Conservation (phyloP, 1,284 basidiomycete species). For the Papiliotrema nemorosa region DNA sequence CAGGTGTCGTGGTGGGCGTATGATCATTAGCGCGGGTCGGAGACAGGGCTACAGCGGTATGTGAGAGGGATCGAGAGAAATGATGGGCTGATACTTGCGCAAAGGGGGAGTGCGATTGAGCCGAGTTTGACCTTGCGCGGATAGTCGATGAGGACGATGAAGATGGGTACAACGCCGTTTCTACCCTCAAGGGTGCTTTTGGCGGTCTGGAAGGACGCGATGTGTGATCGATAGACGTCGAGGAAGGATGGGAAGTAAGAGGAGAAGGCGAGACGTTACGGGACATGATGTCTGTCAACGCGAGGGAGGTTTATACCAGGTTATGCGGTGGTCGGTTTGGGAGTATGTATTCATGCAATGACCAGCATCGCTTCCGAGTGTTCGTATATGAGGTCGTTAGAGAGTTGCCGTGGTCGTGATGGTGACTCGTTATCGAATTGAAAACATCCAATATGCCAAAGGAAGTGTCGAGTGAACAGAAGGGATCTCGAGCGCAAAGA, state of each 20-base stretch:
- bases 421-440: too few relatives aligned
- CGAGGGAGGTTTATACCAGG: not conserved
- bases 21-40: too few relatives aligned
- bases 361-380: too few relatives aligned
- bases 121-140: conserved; percentile 11
- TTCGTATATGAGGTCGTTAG: too few relatives aligned
- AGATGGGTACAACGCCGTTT: conserved; percentile 4
- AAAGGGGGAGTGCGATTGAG: conserved; percentile 1
- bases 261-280: conserved; percentile 8
- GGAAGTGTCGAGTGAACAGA: too few relatives aligned
- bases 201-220: conserved; percentile 2
- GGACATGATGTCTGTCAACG: conserved; percentile 1
- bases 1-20: not conserved
- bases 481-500: too few relatives aligned
- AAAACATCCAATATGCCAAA: too few relatives aligned
- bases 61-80: conserved; percentile 3
- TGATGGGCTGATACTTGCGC: not conserved
- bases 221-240: not conserved
- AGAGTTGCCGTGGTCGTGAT: too few relatives aligned
- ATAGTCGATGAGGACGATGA: not conserved
- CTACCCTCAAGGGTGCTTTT: conserved; percentile 7
- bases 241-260: not conserved
- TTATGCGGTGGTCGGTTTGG: too few relatives aligned
- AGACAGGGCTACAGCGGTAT: not conserved
- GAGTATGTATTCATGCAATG: too few relatives aligned